Evolutionary conservation across 176 grass and related monocot genomes (phyloP), one percentile per base, ranked within the genome.

Genomic region (Dactylis glomerata): DNA sequence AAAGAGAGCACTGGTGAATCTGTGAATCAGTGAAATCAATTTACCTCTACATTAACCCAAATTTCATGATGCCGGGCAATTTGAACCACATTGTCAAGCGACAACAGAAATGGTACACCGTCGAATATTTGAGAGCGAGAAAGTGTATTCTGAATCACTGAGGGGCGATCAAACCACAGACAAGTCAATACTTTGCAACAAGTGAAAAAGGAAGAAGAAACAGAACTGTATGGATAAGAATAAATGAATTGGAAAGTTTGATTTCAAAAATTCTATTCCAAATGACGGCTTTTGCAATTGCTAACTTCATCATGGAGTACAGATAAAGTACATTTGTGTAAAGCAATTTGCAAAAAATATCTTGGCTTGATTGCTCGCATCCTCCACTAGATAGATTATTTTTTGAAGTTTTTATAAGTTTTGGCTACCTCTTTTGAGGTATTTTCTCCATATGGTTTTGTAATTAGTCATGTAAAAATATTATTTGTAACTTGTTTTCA

Each of bases 21-120:
- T 24, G 11, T 85, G 54, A 73, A 56, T 36, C 26, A 61, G 38
- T 49, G 37, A 77, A 58, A 57, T 38, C 26, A 26, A 75, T 42
- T 80, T 90, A 95, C 95, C 89, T 98, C 69, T 61, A 98, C 91
- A 77, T 98, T 95, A 45, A 98, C 56, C 95, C 95, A 98, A 83
- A 98, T 49, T 38, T 86, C 78, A 71, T 82, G 78, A 54, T 85
- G 85, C 22, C 42, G 42, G 78, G 85, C 42, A 28, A 1, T 76
- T 73, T 59, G 68, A 9, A 34, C 68, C 52, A 95, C 73, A 70
- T 93, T 85, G 52, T 92, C 88, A 86, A 98, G 90, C 20, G 84
- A 49, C 70, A 73, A 54, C 54, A 91, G 41, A 80, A 68, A 31
- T 75, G n/a, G 44, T 30, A 0, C 1, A 56, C 76, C 89, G 66